Evolutionary conservation across 2,329 filamentous ascomycete species (phyloP).

Genomic region (Pseudogymnoascus sp.): DNA sequence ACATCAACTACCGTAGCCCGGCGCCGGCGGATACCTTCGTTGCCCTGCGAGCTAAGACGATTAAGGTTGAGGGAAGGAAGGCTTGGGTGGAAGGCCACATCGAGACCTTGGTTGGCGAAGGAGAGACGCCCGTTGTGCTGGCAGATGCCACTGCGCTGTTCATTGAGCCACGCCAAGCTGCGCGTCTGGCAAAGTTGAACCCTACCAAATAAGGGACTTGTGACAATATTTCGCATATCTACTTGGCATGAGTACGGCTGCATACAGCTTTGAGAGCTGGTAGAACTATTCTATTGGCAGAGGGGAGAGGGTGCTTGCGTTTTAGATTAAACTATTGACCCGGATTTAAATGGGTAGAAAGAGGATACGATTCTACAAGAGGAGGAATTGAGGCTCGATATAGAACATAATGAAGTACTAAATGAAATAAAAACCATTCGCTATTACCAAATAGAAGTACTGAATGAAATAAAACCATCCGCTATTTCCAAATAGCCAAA

Average conservation of each 20-base stretch:
- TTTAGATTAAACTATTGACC: neutral
- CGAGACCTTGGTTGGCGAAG: slow-evolving; percentile 64
- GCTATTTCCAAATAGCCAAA: neutral
- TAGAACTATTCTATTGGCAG: neutral
- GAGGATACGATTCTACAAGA: neutral
- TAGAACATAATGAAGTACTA: neutral
- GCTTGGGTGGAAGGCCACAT: slow-evolving; percentile 87
- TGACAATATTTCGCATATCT: neutral
- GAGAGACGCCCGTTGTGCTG: slow-evolving; percentile 58
- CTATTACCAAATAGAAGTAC: neutral
- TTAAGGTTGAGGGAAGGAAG: slow-evolving; percentile 84
- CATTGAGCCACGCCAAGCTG: slow-evolving; percentile 77
- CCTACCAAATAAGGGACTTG: slow-evolving; percentile 36
- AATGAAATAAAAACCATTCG: neutral
- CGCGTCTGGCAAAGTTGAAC: slow-evolving; percentile 31
- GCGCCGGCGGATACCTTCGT: slow-evolving; percentile 68
- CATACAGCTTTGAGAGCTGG: neutral
- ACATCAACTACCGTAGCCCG: slow-evolving; percentile 74
- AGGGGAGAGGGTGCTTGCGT: neutral
- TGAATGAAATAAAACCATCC: neutral
- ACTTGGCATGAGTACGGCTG: neutral
- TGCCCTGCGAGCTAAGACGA: slow-evolving; percentile 71
- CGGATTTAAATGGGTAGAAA: neutral
- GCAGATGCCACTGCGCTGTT: slow-evolving; percentile 83
- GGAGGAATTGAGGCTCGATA: neutral